A percentile compares a stretch with the other conserved stretches of the same genome.
Conservation (phyloP, 176 grass and related monocot genomes). For the Carex littledalei region DNA sequence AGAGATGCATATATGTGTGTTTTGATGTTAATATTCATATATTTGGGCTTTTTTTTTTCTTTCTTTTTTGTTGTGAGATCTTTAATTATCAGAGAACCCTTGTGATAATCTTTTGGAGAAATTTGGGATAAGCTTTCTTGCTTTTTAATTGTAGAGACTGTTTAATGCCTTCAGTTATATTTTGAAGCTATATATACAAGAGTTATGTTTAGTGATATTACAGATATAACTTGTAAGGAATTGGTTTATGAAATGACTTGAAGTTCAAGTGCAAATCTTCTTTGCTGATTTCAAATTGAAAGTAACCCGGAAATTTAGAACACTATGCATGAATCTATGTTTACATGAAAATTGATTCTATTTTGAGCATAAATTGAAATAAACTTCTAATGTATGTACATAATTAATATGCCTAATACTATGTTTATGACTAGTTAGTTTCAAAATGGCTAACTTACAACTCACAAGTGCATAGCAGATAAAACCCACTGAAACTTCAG, state of each 20-base stretch:
- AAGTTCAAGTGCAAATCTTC: neutral
- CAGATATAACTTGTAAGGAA: neutral
- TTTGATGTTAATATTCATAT: constrained; percentile 27
- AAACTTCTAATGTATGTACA: neutral
- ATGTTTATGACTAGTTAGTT: neutral
- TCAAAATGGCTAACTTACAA: neutral
- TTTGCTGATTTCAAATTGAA: neutral
- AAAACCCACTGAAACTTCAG: neutral
- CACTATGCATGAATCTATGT: neutral
- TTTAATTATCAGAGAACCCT: constrained; percentile 20
- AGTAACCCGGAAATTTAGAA: neutral
- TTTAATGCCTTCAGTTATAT: constrained; percentile 5
- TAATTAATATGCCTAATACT: neutral
- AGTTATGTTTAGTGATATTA: constrained; percentile 1
- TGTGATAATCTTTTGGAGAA: constrained; percentile 5
- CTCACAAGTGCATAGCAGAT: neutral
- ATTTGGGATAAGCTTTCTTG: neutral
- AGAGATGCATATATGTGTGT: constrained; percentile 13
- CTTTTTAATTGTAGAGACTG: neutral
- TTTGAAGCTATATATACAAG: neutral
- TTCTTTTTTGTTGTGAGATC: constrained; percentile 21
- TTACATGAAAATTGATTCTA: neutral
- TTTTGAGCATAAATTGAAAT: neutral
- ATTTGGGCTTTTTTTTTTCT: constrained; percentile 9
- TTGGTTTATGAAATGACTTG: neutral